Base-by-base conservation (phyloP, 2,329 filamentous ascomycete genomes). In the Colletotrichum gloeosporioides region DNA sequence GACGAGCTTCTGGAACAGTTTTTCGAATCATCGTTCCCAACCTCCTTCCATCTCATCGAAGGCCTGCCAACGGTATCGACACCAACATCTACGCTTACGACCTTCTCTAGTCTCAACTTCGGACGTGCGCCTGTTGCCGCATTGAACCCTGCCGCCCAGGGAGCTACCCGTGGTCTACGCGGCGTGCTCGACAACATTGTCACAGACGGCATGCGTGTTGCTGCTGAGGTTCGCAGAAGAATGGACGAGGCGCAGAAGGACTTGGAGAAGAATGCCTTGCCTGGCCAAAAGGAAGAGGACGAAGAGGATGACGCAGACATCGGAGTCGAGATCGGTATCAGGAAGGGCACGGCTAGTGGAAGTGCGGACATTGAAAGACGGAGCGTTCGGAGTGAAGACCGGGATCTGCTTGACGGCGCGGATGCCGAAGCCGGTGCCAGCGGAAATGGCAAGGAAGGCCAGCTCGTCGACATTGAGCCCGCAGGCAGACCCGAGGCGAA, bases 151-250 rank as follows among this genome's bases (percentile, higher is more conserved):
- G 84, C 55, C 81, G 84, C 77, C 93, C 77, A 89, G 93, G 81
- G 89, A 91, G 39, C 92, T 89, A 62, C 89, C 69, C 94, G 96
- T 79, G 95, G 97, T 27, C 90, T 99, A 2, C 91, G 97, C 57
- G 97, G 97, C 25, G 97, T 99, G 75, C 88, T 99, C 53, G 97
- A 99, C 86, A 98, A 98, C 80, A 99, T 99, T 80, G 97, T 99
- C 78, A 98, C 95, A 3, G 97, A 99, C 82, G 97, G 97, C 57
- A 98, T 99, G 93, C 93, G 96, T 39, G 96, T 99, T 75, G 97
- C 97, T 1, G 95, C 94, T 1, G 97, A 99, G 84, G 96, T 99
- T 68, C 91, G 95, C 79, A 92, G 96, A 80, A 91, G 96, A 61
- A 98, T 99, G 94, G 96, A 99, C 78, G 97, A 99, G 83, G 96